Evolutionary conservation across 495 filamentous ascomycete species (phyloP), one percentile per base, ranked within the genome.

Genomic region (Penicillium robsamsonii): DNA sequence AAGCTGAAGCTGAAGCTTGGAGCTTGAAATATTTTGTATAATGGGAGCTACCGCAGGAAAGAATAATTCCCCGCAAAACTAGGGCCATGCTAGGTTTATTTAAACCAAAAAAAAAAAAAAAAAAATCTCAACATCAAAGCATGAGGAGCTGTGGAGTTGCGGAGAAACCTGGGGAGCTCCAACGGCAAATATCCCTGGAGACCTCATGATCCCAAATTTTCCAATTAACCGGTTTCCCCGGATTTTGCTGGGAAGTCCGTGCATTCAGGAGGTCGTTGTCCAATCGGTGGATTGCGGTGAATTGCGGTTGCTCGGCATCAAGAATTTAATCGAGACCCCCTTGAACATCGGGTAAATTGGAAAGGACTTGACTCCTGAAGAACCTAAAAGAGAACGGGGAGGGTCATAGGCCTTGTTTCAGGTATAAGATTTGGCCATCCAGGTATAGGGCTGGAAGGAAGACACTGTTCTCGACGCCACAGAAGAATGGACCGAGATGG

Each of bases 211-310:
- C 35, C 15, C 35, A 15, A 29, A 18, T 29, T 9, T 5, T 15
- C 1, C 13, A 59, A 46, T 67, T 67, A 67, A 59, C 64, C 64
- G 64, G 3, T 25, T 59, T 62, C 64, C 64, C 64, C 64, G 51
- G 57, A 64, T 38, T 54, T 54, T 40, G 6, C 20, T 38, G 18
- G n/a, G n/a, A 11, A 13, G 11, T 11, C 8, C 40, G 15, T 13
- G n/a, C 29, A 30, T 31, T 12, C 27, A 2, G n/a, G 17, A 12
- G 20, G 9, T 31, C 2, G 22, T 31, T 6, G 29, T 10, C 52
- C 52, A 54, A 54, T 54, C 52, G 52, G 52, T 45, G 8, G 18
- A 46, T 54, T 54, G 5, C 5, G 2, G 7, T 45, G 8, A 27
- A 46, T 54, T 54, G 5, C 5, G 2, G 7, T 9, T 6, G 15